phyloP scores from a whole-genome alignment of 257 asterid species.

The Mitragyna speciosa region DNA sequence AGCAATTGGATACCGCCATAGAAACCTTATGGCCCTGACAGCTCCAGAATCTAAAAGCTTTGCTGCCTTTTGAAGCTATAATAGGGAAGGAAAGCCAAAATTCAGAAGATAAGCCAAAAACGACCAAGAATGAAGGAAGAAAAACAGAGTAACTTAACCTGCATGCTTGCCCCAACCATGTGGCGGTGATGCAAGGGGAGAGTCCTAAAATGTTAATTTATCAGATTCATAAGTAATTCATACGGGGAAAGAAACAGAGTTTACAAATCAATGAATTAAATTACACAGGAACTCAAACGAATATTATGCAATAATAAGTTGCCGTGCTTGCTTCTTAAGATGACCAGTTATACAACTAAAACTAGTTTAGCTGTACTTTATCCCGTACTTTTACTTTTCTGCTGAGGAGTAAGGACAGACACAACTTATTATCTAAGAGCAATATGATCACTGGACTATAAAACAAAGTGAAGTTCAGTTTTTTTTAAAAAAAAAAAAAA shows the following conservation, averaged over 20 bases:
- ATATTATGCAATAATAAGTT: not conserved
- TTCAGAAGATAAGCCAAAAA: conserved; percentile 16
- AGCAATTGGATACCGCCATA: conserved; percentile 98
- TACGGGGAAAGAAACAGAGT: not conserved
- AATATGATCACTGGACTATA: not conserved
- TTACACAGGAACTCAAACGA: not conserved
- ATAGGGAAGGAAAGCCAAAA: conserved; percentile 15
- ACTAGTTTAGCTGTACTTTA: not conserved
- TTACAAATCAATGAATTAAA: not conserved
- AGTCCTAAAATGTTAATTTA: conserved; percentile 57
- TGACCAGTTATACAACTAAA: conserved; percentile 5
- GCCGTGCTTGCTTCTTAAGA: conserved; percentile 1
- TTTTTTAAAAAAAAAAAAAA: too few relatives aligned
- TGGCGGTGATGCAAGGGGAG: conserved; percentile 96
- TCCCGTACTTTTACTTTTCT: not conserved
- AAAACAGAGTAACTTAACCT: conserved; percentile 47
- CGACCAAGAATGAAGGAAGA: conserved; percentile 17
- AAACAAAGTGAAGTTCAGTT: not conserved
- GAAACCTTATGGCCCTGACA: conserved; percentile 93
- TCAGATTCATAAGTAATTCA: conserved; percentile 27
- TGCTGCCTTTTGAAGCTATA: conserved; percentile 96
- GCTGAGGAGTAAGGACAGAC: not conserved
- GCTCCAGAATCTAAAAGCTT: conserved; percentile 92
- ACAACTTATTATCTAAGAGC: not conserved
- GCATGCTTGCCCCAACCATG: conserved; percentile 79